phyloP scores from a whole-genome alignment of 306 rosid genomes.

The Oxytropis ochrocephala region DNA sequence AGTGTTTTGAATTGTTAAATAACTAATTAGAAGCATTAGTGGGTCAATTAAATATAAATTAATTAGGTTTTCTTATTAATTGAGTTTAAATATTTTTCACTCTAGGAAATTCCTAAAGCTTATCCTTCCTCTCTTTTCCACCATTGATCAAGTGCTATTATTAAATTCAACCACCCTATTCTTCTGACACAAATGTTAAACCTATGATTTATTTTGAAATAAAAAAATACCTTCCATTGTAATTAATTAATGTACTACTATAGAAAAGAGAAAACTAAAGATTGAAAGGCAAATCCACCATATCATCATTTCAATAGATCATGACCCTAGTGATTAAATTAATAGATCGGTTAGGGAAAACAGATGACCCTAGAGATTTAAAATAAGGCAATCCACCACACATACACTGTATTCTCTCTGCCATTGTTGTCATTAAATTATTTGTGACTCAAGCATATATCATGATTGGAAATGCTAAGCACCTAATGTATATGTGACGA shows the following conservation, averaged over 20 bases:
- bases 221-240: neutral
- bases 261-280: neutral
- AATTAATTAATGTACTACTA: neutral
- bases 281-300: slow-evolving; percentile 12
- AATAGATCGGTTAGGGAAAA: neutral
- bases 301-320: slow-evolving; percentile 13
- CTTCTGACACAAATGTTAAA: slow-evolving; percentile 13
- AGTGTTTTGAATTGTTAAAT: neutral
- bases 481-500: neutral
- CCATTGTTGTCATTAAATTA: slow-evolving; percentile 13
- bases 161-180: neutral
- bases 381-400: neutral
- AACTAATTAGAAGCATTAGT: slow-evolving; percentile 21
- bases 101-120: neutral
- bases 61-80: slow-evolving; percentile 5
- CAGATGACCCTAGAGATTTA: slow-evolving; percentile 8
- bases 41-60: slow-evolving; percentile 21
- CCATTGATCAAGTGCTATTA: neutral
- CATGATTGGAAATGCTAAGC: neutral
- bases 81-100: neutral
- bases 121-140: neutral
- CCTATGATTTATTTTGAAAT: slow-evolving; percentile 21
- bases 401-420: slow-evolving; percentile 19
- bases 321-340: slow-evolving; percentile 12
- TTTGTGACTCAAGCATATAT: neutral